phyloP scores from a whole-genome alignment of 2,329 filamentous ascomycete species.

The Neophaeococcomyces aloes region DNA sequence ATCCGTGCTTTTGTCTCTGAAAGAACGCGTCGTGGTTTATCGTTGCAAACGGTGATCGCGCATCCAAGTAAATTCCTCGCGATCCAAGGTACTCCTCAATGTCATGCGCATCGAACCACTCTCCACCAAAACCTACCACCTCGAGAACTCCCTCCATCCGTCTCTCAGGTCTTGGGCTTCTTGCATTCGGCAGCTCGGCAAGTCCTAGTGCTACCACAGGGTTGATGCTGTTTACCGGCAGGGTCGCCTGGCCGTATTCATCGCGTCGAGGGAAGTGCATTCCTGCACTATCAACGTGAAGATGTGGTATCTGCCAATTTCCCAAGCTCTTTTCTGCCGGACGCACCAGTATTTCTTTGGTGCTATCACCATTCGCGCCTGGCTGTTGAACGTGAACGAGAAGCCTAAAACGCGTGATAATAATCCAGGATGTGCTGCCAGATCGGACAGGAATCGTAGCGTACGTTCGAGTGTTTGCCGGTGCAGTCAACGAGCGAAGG shows the following conservation, averaged over 20 bases:
- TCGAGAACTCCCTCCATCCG: conserved; percentile 22
- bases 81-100: conserved; percentile 60
- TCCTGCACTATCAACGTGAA: conserved; percentile 57
- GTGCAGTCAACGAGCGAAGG: conserved; percentile 61
- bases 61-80: conserved; percentile 24
- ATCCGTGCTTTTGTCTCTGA: background rate
- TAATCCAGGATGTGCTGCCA: conserved; percentile 30
- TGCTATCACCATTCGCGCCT: too few species aligned
- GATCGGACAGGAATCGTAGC: conserved; percentile 28
- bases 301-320: conserved; percentile 50
- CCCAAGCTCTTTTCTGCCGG: conserved; percentile 45
- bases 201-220: too few species aligned
- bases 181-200: too few species aligned
- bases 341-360: too few species aligned
- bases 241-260: conserved; percentile 28
- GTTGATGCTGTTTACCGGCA: conserved; percentile 16
- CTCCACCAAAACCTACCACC: conserved; percentile 55
- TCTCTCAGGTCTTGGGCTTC: too few species aligned
- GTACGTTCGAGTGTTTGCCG: conserved; percentile 57
- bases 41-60: conserved; percentile 23
- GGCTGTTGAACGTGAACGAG: conserved; percentile 42
- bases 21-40: conserved; percentile 2
- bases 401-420: conserved; percentile 58
- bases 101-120: conserved; percentile 68
- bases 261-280: conserved; percentile 48